These are phyloP conservation scores for Aspergillus tamarii DNA, from an alignment of 2,329 filamentous ascomycete genomes.

Conservation along the genomic window DNA sequence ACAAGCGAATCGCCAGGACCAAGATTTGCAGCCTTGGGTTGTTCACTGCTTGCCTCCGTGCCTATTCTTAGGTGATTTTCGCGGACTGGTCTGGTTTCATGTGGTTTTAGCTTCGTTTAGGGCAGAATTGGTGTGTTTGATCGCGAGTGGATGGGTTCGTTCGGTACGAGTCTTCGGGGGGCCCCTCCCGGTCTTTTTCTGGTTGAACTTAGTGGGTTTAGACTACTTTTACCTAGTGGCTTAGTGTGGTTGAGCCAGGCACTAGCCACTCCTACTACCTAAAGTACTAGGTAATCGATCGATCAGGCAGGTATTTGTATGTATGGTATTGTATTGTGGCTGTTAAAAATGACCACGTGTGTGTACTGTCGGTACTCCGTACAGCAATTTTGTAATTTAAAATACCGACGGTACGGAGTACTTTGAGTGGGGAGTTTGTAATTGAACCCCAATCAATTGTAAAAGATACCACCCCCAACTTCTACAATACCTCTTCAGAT, in stretches of 20 bases:
- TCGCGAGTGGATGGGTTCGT: neutral
- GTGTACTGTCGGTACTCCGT: neutral
- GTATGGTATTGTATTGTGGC: neutral
- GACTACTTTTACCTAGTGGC: neutral
- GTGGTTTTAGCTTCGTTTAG: neutral
- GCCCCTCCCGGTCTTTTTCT: neutral
- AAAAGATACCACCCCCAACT: neutral
- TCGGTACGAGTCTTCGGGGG: neutral
- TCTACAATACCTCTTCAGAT: neutral
- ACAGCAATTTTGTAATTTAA: neutral
- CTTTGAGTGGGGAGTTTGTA: neutral
- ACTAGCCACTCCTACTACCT: neutral
- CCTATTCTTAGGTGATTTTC: neutral
- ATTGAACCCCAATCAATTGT: neutral
- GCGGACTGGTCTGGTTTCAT: neutral
- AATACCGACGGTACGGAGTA: neutral
- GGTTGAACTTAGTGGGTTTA: neutral
- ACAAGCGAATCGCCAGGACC: neutral
- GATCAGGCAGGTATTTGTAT: neutral
- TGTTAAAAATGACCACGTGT: neutral
- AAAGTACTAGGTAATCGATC: too few relatives aligned
- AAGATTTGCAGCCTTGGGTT: neutral
- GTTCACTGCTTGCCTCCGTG: neutral
- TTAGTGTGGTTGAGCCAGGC: neutral
- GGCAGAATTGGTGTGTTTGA: neutral